phyloP scores from a whole-genome alignment of 495 filamentous ascomycete genomes.

The Paragyromitra xinjiangensis region DNA sequence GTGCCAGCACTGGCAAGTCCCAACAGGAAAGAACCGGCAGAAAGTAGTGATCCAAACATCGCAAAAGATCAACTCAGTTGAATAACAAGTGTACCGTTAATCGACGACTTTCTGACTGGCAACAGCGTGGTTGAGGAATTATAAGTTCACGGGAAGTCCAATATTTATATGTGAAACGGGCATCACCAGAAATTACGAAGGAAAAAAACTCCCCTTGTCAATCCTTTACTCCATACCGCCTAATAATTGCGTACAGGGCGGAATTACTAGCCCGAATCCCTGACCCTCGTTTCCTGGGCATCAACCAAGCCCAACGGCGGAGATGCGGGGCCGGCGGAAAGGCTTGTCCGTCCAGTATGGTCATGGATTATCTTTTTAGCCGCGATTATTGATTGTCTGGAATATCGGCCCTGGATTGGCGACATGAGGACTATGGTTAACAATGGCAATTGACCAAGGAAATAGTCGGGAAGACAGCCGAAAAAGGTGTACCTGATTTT shows the following conservation, averaged over 20 bases:
- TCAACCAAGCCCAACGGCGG: conserved; percentile 41
- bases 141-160: conserved; percentile 26
- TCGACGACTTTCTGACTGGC: conserved; percentile 2
- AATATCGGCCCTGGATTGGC: conserved; percentile 47
- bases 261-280: conserved; percentile 28
- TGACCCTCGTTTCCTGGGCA: conserved; percentile 21
- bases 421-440: conserved; percentile 11
- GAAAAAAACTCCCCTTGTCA: conserved; percentile 5
- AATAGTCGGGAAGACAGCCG: conserved; percentile 24
- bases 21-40: conserved; percentile 43
- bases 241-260: conserved; percentile 23
- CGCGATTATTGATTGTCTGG: conserved; percentile 41
- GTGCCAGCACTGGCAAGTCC: conserved; percentile 53
- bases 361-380: conserved; percentile 26
- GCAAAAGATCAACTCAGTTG: conserved; percentile 32
- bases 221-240: conserved; percentile 33
- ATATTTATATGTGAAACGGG: conserved; percentile 47
- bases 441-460: conserved; percentile 6
- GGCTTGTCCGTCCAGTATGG: conserved; percentile 34
- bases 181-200: conserved; percentile 20
- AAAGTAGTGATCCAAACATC: conserved; percentile 43
- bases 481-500: conserved; percentile 42
- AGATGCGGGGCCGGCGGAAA: conserved; percentile 48
- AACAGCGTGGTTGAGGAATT: conserved; percentile 29
- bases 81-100: conserved; percentile 10